Evolutionary conservation across 108 stramenopile genomes (phyloP).

Genomic region (Fistulifera pelliculosa): DNA sequence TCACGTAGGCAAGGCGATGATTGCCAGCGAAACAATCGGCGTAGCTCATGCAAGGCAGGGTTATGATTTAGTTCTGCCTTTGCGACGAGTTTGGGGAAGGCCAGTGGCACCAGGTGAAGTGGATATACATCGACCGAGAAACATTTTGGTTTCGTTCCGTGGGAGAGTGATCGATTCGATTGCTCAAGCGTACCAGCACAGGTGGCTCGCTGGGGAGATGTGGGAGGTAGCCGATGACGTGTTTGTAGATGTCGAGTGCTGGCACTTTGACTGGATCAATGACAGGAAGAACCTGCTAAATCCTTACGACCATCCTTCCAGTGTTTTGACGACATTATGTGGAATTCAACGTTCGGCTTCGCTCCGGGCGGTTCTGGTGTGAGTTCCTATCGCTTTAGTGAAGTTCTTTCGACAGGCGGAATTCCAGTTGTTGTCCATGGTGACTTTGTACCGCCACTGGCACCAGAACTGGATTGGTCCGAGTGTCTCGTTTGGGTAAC

Average conservation of each 20-base stretch:
- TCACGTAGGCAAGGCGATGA: not conserved
- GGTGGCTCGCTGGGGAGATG: conserved; percentile 25
- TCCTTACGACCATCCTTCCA: too few relatives aligned
- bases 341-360: conserved; percentile 18
- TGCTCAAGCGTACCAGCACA: conserved; percentile 21
- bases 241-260: conserved; percentile 22
- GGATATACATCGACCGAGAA: conserved; percentile 8
- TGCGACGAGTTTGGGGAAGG: conserved; percentile 9
- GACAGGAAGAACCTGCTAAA: conserved; percentile 1
- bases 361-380: conserved; percentile 27
- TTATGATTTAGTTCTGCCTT: conserved; percentile 19
- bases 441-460: conserved; percentile 12
- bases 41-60: conserved; percentile 10
- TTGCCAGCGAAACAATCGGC: conserved; percentile 7
- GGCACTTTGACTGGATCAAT: conserved; percentile 3
- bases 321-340: too few relatives aligned
- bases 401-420: conserved; percentile 19
- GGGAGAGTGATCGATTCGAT: conserved; percentile 19
- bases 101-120: not conserved
- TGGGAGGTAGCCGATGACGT: conserved; percentile 8
- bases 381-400: conserved; percentile 21
- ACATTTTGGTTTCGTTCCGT: conserved; percentile 10
- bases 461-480: conserved; percentile 25
- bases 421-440: conserved; percentile 16
- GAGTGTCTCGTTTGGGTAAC: conserved; percentile 18